Conservation (phyloP, 2,329 filamentous ascomycete species). For the Aspergillus nomiae region DNA sequence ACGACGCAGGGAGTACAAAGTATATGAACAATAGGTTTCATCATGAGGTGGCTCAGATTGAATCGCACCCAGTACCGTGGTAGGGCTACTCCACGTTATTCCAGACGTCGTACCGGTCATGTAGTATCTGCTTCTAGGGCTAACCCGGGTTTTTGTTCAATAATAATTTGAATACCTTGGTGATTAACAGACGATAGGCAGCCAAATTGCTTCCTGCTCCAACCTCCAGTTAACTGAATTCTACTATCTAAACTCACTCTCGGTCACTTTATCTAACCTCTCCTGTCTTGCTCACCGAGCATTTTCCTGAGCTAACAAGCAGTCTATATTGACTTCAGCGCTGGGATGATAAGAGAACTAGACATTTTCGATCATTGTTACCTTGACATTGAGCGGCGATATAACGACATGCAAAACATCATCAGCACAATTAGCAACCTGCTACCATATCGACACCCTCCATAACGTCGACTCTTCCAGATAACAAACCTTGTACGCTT, state of each 20-base stretch:
- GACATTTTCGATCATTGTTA: not conserved
- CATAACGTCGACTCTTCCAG: slow-evolving; percentile 43
- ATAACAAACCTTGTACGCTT: slow-evolving; percentile 7
- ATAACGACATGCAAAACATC: slow-evolving; percentile 16
- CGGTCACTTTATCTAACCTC: not conserved
- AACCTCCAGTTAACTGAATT: not conserved
- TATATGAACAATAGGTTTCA: not conserved
- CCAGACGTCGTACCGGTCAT: not conserved
- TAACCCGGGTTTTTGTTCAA: not conserved
- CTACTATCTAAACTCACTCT: not conserved
- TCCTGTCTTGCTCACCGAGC: not conserved
- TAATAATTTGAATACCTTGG: not conserved
- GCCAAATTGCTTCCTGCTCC: not conserved
- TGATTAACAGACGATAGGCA: not conserved
- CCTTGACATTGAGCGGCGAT: not conserved
- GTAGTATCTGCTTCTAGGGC: not conserved
- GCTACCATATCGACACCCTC: slow-evolving; percentile 36
- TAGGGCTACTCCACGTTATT: not conserved
- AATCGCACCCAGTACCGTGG: not conserved
- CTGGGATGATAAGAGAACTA: not conserved
- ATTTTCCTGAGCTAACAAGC: not conserved
- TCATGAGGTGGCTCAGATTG: not conserved
- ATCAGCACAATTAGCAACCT: slow-evolving; percentile 18
- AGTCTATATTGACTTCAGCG: not conserved
- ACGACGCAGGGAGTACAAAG: not conserved